A percentile compares a stretch with the other conserved stretches of the same genome.
These are phyloP conservation scores for Penicillium verrucosum DNA, from an alignment of 2,329 filamentous ascomycete species.

Conservation along the genomic window DNA sequence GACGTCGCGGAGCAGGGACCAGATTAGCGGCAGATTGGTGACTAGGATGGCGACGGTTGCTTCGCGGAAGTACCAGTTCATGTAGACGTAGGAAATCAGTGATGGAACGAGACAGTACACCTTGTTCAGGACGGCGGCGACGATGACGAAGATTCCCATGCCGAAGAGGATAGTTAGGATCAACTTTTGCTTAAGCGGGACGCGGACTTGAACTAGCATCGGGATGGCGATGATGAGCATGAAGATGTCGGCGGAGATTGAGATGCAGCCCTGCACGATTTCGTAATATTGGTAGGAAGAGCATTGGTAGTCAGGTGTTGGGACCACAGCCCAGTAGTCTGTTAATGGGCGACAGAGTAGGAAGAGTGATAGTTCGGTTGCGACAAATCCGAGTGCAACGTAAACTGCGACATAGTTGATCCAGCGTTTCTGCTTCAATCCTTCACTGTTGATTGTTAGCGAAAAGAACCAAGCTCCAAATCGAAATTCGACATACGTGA, in stretches of 20 bases:
- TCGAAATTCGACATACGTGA: slow-evolving; percentile 39
- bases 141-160: slow-evolving; percentile 48
- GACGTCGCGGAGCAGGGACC: slow-evolving; percentile 50
- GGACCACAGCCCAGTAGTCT: slow-evolving; percentile 53
- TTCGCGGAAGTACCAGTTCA: slow-evolving; percentile 51
- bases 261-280: slow-evolving; percentile 46
- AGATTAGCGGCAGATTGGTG: slow-evolving; percentile 52
- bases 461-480: not conserved
- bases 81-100: slow-evolving; percentile 43
- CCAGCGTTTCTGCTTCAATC: slow-evolving; percentile 35
- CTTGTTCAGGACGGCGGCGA: slow-evolving; percentile 50
- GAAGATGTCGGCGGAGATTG: slow-evolving; percentile 44
- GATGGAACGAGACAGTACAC: slow-evolving; percentile 46
- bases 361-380: slow-evolving; percentile 50
- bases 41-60: slow-evolving; percentile 47
- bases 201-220: slow-evolving; percentile 39
- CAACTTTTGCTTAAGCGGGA: slow-evolving; percentile 45
- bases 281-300: slow-evolving; percentile 46
- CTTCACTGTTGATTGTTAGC: slow-evolving; percentile 25
- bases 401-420: slow-evolving; percentile 42
- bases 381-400: slow-evolving; percentile 46
- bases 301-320: slow-evolving; percentile 43
- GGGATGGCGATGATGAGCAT: slow-evolving; percentile 47
- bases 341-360: slow-evolving; percentile 51
- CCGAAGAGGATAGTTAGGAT: slow-evolving; percentile 43